Conservation (phyloP, 495 filamentous ascomycete species). For the Tuber indicum region DNA sequence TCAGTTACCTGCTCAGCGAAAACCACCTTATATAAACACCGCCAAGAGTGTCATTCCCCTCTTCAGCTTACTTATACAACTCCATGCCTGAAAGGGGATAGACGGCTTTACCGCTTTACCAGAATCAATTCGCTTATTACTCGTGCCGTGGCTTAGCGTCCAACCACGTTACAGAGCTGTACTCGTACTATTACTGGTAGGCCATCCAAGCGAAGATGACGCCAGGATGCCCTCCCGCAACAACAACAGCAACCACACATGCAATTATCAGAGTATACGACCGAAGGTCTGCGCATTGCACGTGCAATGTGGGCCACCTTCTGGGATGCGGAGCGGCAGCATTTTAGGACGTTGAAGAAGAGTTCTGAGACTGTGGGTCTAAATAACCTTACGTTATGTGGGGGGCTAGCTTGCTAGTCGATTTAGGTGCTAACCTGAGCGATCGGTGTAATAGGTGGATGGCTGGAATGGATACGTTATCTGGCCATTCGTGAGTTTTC, state of each 20-base stretch:
- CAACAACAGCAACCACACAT: neutral
- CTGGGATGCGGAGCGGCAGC: conserved; percentile 26
- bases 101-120: neutral
- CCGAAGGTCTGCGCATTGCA: conserved; percentile 19
- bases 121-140: neutral
- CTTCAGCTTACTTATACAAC: neutral
- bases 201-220: neutral
- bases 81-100: neutral
- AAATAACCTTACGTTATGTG: neutral
- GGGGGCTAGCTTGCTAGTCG: neutral
- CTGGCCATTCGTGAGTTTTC: conserved; percentile 29
- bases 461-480: conserved; percentile 32
- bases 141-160: neutral
- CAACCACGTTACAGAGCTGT: neutral
- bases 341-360: conserved; percentile 23
- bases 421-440: neutral
- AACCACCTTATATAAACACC: neutral
- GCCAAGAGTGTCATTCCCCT: neutral
- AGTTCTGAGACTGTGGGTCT: conserved; percentile 29
- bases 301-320: conserved; percentile 25
- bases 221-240: neutral
- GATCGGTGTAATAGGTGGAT: conserved; percentile 8
- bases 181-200: neutral
- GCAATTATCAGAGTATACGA: neutral
- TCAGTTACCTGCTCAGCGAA: neutral